Evolutionary conservation across 257 asterid genomes (phyloP), one percentile per base, ranked within the genome.

Genomic region (Przewalskia tangutica): DNA sequence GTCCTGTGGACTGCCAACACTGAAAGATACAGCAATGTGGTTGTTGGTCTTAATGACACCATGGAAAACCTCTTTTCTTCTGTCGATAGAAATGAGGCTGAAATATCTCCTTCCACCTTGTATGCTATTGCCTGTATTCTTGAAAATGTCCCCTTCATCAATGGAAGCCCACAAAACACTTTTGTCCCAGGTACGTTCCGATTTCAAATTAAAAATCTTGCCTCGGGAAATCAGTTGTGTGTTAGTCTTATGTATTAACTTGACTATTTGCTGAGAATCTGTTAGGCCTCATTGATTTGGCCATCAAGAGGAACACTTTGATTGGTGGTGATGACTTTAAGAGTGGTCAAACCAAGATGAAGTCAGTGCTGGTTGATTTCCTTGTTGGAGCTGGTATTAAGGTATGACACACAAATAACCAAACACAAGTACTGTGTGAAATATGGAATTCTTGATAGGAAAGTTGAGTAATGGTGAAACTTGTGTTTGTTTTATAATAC

Each of bases 271-370:
- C 6, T 73, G 62, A 73, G 20, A 73, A 73, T 60, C 65, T 81
- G 8, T 23, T 88, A 93, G 98, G 97, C 62, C 85, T 94, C 77
- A 91, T 96, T 84, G 97, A 96, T 77, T 80, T 94, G 92, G 98
- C 98, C 34, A 94, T 93, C 70, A 87, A 86, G 71, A 88, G 91
- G 88, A 96, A 94, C 88, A 84, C 93, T 80, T 89, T 93, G 91
- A 96, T 94, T 7, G 99, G 97, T 77, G 98, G 99, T 46, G 98
- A 96, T 82, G 99, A 96, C 36, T 96, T 96, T 84, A 96, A 96
- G 95, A 96, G 99, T 82, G 99, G 99, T 8, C 99, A 96, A 80
- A 96, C 99, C 34, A 96, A 96, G 87, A 96, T 96, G 98, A 96
- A 96, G 85, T 94, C 99, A 0, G 99, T 92, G 79, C 94, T 96